A percentile compares a stretch with the other conserved stretches of the same genome.
phyloP scores from a whole-genome alignment of 2,329 filamentous ascomycete species.

The Hypoxylon sp. region DNA sequence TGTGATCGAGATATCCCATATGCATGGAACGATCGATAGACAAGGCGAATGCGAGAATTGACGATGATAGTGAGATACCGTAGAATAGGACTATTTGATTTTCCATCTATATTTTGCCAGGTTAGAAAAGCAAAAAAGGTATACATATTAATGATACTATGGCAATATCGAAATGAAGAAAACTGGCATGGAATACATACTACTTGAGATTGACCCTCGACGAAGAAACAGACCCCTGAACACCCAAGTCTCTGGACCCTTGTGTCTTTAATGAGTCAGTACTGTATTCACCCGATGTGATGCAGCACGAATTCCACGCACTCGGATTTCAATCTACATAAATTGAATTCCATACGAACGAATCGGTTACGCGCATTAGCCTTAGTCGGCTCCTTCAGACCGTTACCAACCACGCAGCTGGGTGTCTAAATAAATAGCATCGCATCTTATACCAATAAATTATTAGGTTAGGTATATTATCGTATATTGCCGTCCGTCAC shows the following conservation, averaged over 20 bases:
- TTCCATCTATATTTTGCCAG: constrained; percentile 3
- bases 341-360: constrained; percentile 32
- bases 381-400: constrained; percentile 14
- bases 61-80: not conserved
- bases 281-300: constrained; percentile 32
- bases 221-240: constrained; percentile 26
- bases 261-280: constrained; percentile 22
- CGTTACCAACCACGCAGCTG: constrained; percentile 5
- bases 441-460: constrained; percentile 19
- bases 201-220: constrained; percentile 6
- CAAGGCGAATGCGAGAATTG: constrained; percentile 3
- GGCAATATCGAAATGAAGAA: constrained; percentile 3
- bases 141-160: constrained; percentile 1
- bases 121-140: not conserved
- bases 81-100: not conserved
- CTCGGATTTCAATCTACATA: constrained; percentile 29
- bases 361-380: constrained; percentile 34
- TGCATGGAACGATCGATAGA: constrained; percentile 9
- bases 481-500: constrained; percentile 16
- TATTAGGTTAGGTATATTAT: constrained; percentile 12
- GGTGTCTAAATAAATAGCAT: constrained; percentile 7
- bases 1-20: constrained; percentile 30
- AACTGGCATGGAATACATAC: not conserved
- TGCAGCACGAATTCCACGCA: constrained; percentile 38
- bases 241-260: constrained; percentile 4